A percentile compares a stretch with the other conserved stretches of the same genome.
These are phyloP conservation scores for Phytopythium kandeliae DNA, from an alignment of 352 stramenopile species.

Conservation along the genomic window DNA sequence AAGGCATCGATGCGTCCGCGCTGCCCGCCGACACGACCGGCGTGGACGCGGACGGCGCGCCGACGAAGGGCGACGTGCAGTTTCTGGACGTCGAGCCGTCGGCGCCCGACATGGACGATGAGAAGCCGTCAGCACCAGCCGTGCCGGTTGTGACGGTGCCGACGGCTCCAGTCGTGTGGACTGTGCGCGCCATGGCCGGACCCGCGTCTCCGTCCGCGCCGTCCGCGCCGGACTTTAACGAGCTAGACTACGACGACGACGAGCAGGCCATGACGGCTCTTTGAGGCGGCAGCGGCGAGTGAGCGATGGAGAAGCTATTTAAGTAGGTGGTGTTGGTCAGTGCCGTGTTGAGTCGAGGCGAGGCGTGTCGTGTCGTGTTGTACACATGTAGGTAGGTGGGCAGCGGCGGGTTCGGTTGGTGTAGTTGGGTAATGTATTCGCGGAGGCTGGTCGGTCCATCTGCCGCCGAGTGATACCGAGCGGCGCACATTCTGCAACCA, in stretches of 20 bases:
- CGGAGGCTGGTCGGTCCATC: no score
- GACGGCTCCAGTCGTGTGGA: slow-evolving; percentile 15
- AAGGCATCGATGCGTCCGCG: slow-evolving; percentile 23
- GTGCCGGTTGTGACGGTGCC: slow-evolving; percentile 22
- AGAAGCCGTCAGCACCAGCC: slow-evolving; percentile 17
- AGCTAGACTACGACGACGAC: slow-evolving; percentile 11
- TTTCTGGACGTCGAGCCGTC: slow-evolving; percentile 35
- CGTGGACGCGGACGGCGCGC: slow-evolving; percentile 1
- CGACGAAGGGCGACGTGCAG: slow-evolving; percentile 31
- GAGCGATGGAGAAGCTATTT: slow-evolving; percentile 9
- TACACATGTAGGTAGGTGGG: no score
- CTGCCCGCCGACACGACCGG: slow-evolving; percentile 27
- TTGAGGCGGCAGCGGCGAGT: slow-evolving; percentile 6
- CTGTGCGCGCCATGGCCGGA: slow-evolving; percentile 20
- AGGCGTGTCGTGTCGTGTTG: not conserved
- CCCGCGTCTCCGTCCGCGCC: slow-evolving; percentile 21
- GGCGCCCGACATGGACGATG: slow-evolving; percentile 17
- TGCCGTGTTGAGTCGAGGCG: not conserved
- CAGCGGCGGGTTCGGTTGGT: not conserved
- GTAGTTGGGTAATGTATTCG: no score
- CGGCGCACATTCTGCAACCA: no score
- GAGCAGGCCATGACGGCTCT: slow-evolving; percentile 19
- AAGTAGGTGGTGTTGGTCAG: not conserved
- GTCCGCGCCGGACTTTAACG: slow-evolving; percentile 27
- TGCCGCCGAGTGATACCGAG: no score